These are phyloP conservation scores for Colletotrichum lini DNA, from an alignment of 2,329 filamentous ascomycete species.

Conservation along the genomic window DNA sequence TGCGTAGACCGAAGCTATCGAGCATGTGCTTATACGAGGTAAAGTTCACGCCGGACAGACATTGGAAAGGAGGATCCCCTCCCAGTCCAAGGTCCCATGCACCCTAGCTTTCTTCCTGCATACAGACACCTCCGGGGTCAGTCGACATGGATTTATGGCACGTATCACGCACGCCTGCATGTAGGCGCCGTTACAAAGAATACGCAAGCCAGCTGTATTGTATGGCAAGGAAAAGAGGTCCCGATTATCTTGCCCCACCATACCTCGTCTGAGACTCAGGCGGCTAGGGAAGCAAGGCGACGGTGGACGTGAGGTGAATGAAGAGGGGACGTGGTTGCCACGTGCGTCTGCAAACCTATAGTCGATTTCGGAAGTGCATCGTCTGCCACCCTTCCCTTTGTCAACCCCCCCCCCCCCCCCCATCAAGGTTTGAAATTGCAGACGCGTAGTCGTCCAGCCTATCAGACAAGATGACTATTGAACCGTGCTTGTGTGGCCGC, in stretches of 20 bases:
- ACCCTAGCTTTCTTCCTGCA: conserved; percentile 18
- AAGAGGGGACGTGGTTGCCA: conserved; percentile 11
- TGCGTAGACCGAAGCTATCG: conserved; percentile 4
- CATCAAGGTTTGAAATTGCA: conserved; percentile 14
- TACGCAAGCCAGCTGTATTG: conserved; percentile 13
- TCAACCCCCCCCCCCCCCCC: neutral
- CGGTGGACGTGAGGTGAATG: conserved; percentile 12
- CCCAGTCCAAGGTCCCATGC: neutral
- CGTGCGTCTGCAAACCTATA: neutral
- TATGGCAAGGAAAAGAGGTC: neutral
- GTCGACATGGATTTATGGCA: conserved; percentile 1
- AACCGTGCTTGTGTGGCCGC: conserved; percentile 29
- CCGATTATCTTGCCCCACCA: conserved; percentile 10
- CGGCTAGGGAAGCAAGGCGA: conserved; percentile 19
- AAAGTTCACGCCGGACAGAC: conserved; percentile 1
- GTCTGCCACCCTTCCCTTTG: neutral
- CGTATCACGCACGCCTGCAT: conserved; percentile 16
- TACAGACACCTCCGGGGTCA: neutral
- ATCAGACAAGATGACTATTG: conserved; percentile 28
- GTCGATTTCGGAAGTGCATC: conserved; percentile 8
- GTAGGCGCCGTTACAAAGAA: neutral
- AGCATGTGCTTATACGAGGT: conserved; percentile 24
- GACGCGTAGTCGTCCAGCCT: conserved; percentile 11
- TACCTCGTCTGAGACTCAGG: conserved; percentile 23
- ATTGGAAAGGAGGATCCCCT: conserved; percentile 14